A percentile compares a stretch with the other conserved stretches of the same genome.
phyloP scores from a whole-genome alignment of 768 basidiomycete genomes.

The Lactarius evosmus region DNA sequence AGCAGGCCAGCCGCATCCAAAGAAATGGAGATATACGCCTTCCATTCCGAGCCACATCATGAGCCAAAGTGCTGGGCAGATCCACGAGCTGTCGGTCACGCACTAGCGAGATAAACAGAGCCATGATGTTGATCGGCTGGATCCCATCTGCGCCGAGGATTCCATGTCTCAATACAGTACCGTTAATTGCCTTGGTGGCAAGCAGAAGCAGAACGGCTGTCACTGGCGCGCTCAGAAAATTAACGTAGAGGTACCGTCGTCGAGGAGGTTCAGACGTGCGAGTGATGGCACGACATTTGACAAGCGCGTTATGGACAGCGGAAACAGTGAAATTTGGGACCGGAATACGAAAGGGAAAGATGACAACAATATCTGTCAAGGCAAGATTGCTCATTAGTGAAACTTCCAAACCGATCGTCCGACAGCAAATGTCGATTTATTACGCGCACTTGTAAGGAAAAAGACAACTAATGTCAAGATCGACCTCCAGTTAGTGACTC shows the following conservation, averaged over 20 bases:
- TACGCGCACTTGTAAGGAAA: constrained; percentile 18
- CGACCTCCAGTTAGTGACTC: constrained; percentile 16
- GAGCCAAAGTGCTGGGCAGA: neutral
- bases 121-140: constrained; percentile 89
- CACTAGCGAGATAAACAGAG: constrained; percentile 82
- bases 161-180: constrained; percentile 58
- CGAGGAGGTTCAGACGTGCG: constrained; percentile 4
- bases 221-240: constrained; percentile 36
- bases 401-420: neutral
- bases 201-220: constrained; percentile 34
- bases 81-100: constrained; percentile 19
- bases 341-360: constrained; percentile 27
- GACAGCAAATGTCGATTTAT: neutral
- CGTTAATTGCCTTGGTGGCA: constrained; percentile 33
- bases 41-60: neutral
- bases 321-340: constrained; percentile 12
- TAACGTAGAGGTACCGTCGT: constrained; percentile 29
- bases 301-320: constrained; percentile 4
- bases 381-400: constrained; percentile 1
- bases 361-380: constrained; percentile 24
- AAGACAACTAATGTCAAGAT: constrained; percentile 19
- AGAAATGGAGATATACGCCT: constrained; percentile 86
- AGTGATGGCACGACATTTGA: constrained; percentile 20
- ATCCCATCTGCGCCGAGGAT: constrained; percentile 79
- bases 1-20: constrained; percentile 87